Evolutionary conservation across 805 yeast species (phyloP).

Genomic region (Saturnispora hagleri): DNA sequence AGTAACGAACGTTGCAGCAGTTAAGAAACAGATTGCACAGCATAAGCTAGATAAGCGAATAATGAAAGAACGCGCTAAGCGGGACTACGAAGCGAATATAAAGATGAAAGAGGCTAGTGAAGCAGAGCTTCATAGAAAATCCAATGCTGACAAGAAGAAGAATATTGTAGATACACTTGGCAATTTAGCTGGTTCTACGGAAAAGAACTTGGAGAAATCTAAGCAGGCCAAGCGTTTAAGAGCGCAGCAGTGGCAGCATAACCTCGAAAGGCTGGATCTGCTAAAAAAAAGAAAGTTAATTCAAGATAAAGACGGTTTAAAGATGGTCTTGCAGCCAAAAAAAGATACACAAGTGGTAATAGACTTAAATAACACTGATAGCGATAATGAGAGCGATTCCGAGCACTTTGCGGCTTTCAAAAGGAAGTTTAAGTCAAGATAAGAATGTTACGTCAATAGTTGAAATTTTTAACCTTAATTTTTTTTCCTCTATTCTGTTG

Average conservation of each 20-base stretch:
- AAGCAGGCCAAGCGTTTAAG: neutral
- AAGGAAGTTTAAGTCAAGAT: neutral
- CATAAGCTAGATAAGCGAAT: conserved; percentile 30
- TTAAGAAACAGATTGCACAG: conserved; percentile 32
- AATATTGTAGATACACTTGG: neutral
- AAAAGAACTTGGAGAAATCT: neutral
- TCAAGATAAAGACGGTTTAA: neutral
- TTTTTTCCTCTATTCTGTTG: neutral
- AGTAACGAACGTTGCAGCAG: conserved; percentile 38
- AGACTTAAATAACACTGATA: conserved; percentile 2
- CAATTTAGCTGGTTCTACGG: neutral
- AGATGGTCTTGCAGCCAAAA: neutral
- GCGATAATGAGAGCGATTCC: conserved; percentile 1
- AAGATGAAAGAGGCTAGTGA: conserved; percentile 2
- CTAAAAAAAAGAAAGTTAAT: neutral
- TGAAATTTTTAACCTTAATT: neutral
- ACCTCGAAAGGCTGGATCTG: neutral
- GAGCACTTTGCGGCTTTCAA: conserved; percentile 1
- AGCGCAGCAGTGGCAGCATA: neutral
- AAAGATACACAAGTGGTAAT: neutral
- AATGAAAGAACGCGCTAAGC: conserved; percentile 24
- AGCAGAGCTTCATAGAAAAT: conserved; percentile 1
- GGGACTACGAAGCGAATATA: conserved; percentile 2
- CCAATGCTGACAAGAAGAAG: neutral
- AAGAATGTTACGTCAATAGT: neutral